Evolutionary conservation across 345 rosid genomes (phyloP).

Genomic region (Citrus unshiu): DNA sequence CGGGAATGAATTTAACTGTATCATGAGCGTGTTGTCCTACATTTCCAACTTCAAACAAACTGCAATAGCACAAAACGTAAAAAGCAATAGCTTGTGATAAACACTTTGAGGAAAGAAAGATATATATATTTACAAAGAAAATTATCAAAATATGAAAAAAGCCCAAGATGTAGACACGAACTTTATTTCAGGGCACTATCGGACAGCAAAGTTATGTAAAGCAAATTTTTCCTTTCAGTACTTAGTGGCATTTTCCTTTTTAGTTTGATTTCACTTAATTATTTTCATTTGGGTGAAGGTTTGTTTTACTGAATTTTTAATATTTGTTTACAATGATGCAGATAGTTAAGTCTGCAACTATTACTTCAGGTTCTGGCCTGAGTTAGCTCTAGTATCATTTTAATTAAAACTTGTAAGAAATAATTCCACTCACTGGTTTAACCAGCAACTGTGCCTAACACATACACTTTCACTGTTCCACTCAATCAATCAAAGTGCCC

Average conservation of each 20-base stretch:
- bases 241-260: not conserved
- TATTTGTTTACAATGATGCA: not conserved
- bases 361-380: not conserved
- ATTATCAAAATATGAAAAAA: no score
- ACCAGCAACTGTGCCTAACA: not conserved
- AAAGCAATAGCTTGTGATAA: conserved; percentile 32
- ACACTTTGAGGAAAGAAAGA: not conserved
- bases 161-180: not conserved
- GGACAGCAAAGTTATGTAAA: not conserved
- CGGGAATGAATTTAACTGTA: conserved; percentile 41
- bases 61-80: conserved; percentile 53
- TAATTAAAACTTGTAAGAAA: not conserved
- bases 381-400: not conserved
- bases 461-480: not conserved
- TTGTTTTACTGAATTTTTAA: no score
- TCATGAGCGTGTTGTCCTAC: conserved; percentile 34
- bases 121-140: not conserved
- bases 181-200: not conserved
- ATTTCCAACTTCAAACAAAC: conserved; percentile 61
- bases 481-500: not conserved
- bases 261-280: not conserved
- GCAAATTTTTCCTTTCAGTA: not conserved
- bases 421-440: not conserved
- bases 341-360: not conserved
- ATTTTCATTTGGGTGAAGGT: not conserved